Evolutionary conservation across 768 basidiomycete species (phyloP), one percentile per base, ranked within the genome.

Genomic region (Harrya chromipes): DNA sequence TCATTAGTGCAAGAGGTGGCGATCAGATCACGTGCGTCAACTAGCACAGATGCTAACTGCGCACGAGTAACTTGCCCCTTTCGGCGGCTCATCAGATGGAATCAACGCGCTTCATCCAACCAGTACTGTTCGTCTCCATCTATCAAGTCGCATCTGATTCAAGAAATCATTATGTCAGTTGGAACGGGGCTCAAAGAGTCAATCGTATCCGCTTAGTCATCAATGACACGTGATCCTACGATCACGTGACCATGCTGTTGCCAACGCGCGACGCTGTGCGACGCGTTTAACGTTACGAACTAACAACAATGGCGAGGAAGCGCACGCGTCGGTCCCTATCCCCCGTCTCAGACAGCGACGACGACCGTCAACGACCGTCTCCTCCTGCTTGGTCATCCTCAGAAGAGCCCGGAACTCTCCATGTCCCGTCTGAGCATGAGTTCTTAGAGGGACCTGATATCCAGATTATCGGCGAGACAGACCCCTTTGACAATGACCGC

Each of bases 381-480:
- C 59, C 51, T 2, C 61, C 49, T 1, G 37, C 21, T 6, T 23
- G 39, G 23, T 23, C 38, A 1, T 49, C 62, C 4, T 40, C 29
- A 9, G 58, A 58, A 23, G 45, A 40, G 12, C 29, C 42, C 37
- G 27, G 21, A 13, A 3, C 54, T 5, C 52, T 59, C 40, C 50
- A 66, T 27, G 42, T 46, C 6, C 34, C 55, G n/a, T 45, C 53
- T 5, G 69, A 71, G 36, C 59, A 68, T 24, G 68, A 58, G 54
- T 63, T 74, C 16, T 50, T 66, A 13, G 80, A 79, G 50, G 72
- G 71, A 7, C 65, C 66, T 12, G 62, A 72, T 40, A 53, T 80
- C 13, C 58, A 66, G n/a, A 59, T 82, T 23, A 66, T 67, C 23
- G 76, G 75, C 26, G 81, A 82, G 64, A 65, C 65, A 1, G 54